Conservation (phyloP, 108 stramenopile genomes). For the Cyclotella baltica region DNA sequence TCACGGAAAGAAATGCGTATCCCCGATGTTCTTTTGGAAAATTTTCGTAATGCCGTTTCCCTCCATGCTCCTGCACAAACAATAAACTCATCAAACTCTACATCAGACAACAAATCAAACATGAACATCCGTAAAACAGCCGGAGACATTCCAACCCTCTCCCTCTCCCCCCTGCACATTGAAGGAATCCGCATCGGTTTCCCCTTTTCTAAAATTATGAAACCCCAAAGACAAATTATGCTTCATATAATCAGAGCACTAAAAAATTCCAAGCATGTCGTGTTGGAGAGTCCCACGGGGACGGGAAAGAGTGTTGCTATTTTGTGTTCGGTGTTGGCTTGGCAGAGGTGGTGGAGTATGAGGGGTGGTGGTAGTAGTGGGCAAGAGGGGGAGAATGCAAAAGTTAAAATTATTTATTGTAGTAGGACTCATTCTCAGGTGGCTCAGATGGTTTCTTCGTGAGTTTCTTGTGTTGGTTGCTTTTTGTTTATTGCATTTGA, state of each 20-base stretch:
- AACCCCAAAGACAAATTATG: constrained; percentile 83
- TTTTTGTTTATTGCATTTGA: neutral
- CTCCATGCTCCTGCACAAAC: constrained; percentile 14
- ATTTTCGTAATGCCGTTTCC: constrained; percentile 41
- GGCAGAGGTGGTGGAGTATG: constrained; percentile 65
- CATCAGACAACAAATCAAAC: neutral
- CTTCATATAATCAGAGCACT: constrained; percentile 76
- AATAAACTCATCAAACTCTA: neutral
- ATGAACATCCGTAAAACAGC: constrained; percentile 52
- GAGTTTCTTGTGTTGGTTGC: constrained; percentile 4
- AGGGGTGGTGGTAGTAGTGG: neutral
- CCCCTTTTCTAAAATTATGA: constrained; percentile 71
- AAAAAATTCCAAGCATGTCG: constrained; percentile 69
- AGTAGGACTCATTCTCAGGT: constrained; percentile 95
- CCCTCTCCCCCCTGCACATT: constrained; percentile 63
- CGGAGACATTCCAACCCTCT: constrained; percentile 67
- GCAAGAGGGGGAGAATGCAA: constrained; percentile 10
- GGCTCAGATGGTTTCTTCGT: constrained; percentile 90
- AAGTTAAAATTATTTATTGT: constrained; percentile 86
- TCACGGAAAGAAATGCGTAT: constrained; percentile 49
- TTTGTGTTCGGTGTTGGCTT: constrained; percentile 75
- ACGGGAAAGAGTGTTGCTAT: constrained; percentile 86
- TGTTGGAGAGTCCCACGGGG: constrained; percentile 82
- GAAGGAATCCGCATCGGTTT: constrained; percentile 77
- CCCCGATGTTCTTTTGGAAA: constrained; percentile 53